Percentiles rank a stretch among this genome's conserved stretches.
Evolutionary conservation across 345 rosid genomes (phyloP).

Genomic region (Eucalyptus sp.): DNA sequence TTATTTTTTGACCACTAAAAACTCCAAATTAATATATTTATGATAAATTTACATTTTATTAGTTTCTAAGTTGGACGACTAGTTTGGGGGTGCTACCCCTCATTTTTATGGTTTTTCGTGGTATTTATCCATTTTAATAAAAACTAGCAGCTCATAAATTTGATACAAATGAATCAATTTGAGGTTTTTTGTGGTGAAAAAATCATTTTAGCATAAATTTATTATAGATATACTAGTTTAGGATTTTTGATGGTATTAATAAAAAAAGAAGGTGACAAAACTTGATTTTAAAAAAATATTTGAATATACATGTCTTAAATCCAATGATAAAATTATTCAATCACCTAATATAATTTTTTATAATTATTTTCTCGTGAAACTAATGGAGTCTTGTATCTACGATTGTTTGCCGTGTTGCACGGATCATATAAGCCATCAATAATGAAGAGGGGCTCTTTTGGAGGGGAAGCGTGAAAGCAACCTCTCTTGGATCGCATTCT

Average conservation of each 20-base stretch:
- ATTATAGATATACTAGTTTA: no score
- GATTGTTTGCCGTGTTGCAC: rapidly evolving
- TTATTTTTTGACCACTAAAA: no score
- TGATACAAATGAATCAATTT: rapidly evolving
- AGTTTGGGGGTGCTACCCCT: rapidly evolving
- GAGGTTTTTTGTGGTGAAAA: rapidly evolving
- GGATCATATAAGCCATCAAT: background rate
- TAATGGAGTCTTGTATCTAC: background rate
- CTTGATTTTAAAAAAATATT: rapidly evolving
- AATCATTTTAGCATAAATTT: rapidly evolving
- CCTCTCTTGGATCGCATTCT: background rate
- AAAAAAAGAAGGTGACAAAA: rapidly evolving
- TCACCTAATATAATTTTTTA: background rate
- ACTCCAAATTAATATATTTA: rapidly evolving
- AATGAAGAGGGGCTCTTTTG: background rate
- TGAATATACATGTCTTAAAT: background rate
- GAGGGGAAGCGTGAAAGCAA: background rate
- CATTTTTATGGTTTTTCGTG: no score
- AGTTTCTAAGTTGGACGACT: rapidly evolving
- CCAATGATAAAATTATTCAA: background rate
- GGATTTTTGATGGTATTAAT: rapidly evolving
- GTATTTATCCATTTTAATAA: no score
- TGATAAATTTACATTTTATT: rapidly evolving
- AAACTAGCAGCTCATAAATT: rapidly evolving
- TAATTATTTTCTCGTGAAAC: background rate